Base-by-base conservation (phyloP, 306 rosid species). In the Fagus crenata region DNA sequence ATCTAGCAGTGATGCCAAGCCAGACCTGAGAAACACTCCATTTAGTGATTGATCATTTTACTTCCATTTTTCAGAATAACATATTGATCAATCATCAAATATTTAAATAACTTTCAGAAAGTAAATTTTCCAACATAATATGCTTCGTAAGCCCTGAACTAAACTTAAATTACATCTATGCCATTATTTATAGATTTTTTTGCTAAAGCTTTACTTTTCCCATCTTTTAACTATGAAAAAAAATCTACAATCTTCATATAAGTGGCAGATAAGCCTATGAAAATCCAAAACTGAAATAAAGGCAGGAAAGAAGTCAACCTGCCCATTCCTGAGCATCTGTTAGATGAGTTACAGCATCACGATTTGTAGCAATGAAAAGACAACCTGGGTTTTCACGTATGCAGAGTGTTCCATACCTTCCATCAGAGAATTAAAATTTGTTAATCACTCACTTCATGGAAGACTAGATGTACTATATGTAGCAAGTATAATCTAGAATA, bases 301-400 rank as follows among this genome's bases (percentile, higher is more conserved):
- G 22, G 71, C 3, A 56, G 68, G 70, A 69, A 41, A 72, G 79
- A 83, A 79, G 80, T 69, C 55, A 80, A 95, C 99, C 97, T 80
- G 99, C 99, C 99, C 99, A 95, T 90, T 95, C 99, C 84, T 95
- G 99, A 80, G 97, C 97, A 82, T 95, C 99, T 39, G 97, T 95
- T 75, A 95, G 96, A 89, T 95, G 99, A 78, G 99, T 95, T 74
- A 95, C 99, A 75, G 99, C 99, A 85, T 95, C 99, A 53, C 92
- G 89, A 81, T 95, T 95, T 41, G 99, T 95, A 74, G 99, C 99
- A 80, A 95, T 87, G 91, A 95, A 95, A 74, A 95, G 93, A 78
- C 99, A 92, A 67, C 97, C 97, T n/a, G 99, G 99, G 85, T 95
- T 95, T n/a, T n/a, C n/a, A n/a, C n/a, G n/a, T n/a, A n/a, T n/a